Evolutionary conservation across 441 rosid species (phyloP).

Genomic region (Eruca vesicaria): DNA sequence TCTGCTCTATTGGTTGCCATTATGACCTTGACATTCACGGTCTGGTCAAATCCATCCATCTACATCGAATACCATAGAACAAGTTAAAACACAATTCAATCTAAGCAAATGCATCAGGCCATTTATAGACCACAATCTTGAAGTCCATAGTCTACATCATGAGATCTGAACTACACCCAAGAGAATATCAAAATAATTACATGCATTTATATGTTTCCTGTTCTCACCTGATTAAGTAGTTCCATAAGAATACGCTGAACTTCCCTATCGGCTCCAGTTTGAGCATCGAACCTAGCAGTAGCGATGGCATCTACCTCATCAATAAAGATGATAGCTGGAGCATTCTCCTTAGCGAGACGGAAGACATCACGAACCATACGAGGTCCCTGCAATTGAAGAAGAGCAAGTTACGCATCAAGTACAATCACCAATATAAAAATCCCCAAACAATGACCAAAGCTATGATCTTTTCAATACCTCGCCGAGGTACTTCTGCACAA

Average conservation of each 20-base stretch:
- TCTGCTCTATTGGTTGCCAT: slow-evolving; percentile 99
- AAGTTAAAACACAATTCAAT: slow-evolving; percentile 1
- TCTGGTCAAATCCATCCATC: slow-evolving; percentile 99
- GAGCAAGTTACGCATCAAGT: background rate
- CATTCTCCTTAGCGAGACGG: slow-evolving; percentile 97
- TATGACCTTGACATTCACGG: slow-evolving; percentile 95
- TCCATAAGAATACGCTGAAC: slow-evolving; percentile 99
- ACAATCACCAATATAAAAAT: background rate
- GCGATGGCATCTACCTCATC: slow-evolving; percentile 99
- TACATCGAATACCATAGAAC: slow-evolving; percentile 32
- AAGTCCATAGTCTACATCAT: background rate
- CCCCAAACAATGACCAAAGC: background rate
- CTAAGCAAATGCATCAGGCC: background rate
- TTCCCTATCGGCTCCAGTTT: slow-evolving; percentile 99
- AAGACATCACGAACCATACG: slow-evolving; percentile 99
- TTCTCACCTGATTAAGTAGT: slow-evolving; percentile 81
- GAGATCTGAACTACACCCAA: background rate
- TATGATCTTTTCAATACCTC: slow-evolving; percentile 52
- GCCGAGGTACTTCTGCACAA: slow-evolving; percentile 98
- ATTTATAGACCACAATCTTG: background rate
- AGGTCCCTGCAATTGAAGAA: slow-evolving; percentile 73
- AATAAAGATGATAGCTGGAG: slow-evolving; percentile 96
- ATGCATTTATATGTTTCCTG: background rate
- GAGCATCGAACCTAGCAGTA: slow-evolving; percentile 99
- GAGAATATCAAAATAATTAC: background rate